Evolutionary conservation across 495 filamentous ascomycete genomes (phyloP).

Genomic region (Coniosporium apollinis): DNA sequence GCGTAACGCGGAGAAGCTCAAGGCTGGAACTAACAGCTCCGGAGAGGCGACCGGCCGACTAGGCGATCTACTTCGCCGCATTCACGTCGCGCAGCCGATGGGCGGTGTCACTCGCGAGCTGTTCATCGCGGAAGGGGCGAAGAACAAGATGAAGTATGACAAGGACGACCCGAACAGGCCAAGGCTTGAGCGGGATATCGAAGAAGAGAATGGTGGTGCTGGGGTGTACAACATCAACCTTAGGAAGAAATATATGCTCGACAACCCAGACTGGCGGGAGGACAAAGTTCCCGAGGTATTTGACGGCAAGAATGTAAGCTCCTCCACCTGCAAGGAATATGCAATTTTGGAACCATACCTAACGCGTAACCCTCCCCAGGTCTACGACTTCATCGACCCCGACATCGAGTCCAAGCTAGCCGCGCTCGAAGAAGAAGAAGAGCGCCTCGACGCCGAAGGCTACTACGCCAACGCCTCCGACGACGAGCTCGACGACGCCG

Average conservation of each 20-base stretch:
- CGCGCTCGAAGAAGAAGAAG: constrained; percentile 87
- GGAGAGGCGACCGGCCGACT: constrained; percentile 60
- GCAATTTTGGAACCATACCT: too few relatives aligned
- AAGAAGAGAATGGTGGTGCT: constrained; percentile 83
- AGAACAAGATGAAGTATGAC: constrained; percentile 68
- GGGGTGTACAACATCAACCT: constrained; percentile 92
- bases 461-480: constrained; percentile 56
- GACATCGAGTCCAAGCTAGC: constrained; percentile 86
- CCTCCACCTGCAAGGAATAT: too few relatives aligned
- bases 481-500: constrained; percentile 40
- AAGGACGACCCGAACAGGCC: constrained; percentile 70
- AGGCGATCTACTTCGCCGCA: constrained; percentile 76
- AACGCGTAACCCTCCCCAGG: too few relatives aligned
- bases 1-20: constrained; percentile 86
- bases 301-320: constrained; percentile 89
- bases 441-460: constrained; percentile 69
- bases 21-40: constrained; percentile 61
- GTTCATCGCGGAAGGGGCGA: constrained; percentile 77
- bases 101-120: constrained; percentile 59
- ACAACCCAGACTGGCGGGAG: constrained; percentile 78
- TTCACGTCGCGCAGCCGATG: constrained; percentile 87
- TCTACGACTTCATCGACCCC: constrained; percentile 91
- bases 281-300: constrained; percentile 88
- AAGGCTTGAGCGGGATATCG: constrained; percentile 67
- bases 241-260: constrained; percentile 69